phyloP scores from a whole-genome alignment of 2,329 filamentous ascomycete genomes.

The Penicillium digitatum region DNA sequence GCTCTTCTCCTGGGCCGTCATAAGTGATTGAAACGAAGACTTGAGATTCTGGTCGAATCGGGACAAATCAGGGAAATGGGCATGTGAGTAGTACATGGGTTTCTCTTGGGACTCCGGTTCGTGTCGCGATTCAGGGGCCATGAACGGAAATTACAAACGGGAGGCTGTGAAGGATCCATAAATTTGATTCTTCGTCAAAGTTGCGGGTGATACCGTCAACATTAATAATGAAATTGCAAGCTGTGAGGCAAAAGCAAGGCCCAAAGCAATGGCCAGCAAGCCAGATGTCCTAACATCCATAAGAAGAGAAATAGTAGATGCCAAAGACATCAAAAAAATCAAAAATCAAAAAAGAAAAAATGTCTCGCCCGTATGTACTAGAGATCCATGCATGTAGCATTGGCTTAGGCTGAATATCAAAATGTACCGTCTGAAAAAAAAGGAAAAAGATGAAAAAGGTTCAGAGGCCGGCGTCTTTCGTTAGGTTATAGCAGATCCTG shows the following conservation, averaged over 20 bases:
- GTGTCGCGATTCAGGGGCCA: neutral
- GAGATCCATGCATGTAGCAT: neutral
- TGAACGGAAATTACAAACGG: neutral
- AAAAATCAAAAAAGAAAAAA: neutral
- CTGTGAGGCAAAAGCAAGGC: neutral
- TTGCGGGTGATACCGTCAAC: neutral
- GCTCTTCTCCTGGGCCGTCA: neutral
- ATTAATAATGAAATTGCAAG: constrained; percentile 2
- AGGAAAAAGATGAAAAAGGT: neutral
- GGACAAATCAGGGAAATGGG: neutral
- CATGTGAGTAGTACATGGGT: neutral
- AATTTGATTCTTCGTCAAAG: neutral
- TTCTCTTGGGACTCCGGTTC: neutral
- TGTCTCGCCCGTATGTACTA: constrained; percentile 6
- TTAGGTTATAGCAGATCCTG: constrained; percentile 17
- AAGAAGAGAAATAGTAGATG: neutral
- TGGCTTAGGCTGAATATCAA: neutral
- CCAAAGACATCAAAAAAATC: neutral
- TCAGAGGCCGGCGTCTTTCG: neutral
- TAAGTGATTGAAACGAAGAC: neutral
- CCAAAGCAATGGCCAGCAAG: neutral
- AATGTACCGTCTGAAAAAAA: neutral
- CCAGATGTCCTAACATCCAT: neutral
- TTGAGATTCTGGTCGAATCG: no score
- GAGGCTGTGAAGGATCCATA: neutral